A percentile compares a stretch with the other conserved stretches of the same genome.
Evolutionary conservation across 805 yeast genomes (phyloP).

Genomic region (Sporopachydermia quercuum): DNA sequence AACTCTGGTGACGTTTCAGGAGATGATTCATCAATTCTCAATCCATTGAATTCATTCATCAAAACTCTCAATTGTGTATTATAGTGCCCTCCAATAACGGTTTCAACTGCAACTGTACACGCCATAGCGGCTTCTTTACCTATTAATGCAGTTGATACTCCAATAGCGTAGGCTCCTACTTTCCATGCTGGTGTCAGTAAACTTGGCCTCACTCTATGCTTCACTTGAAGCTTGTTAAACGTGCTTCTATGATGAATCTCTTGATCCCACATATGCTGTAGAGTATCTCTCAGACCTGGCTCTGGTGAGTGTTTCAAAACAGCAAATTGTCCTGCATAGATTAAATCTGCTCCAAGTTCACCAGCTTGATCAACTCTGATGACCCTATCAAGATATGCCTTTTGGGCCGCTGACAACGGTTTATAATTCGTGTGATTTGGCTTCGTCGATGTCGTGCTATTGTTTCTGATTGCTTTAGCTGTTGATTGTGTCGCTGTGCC

Average conservation of each 20-base stretch:
- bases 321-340: constrained; percentile 79
- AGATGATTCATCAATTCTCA: constrained; percentile 18
- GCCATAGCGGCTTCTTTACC: constrained; percentile 99
- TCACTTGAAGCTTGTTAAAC: constrained; percentile 61
- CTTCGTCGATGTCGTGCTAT: constrained; percentile 3
- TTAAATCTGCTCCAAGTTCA: constrained; percentile 88
- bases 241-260: constrained; percentile 83
- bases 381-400: constrained; percentile 55
- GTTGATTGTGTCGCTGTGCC: no score
- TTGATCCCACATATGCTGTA: constrained; percentile 97
- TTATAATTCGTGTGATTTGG: no score
- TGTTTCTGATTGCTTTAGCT: neutral
- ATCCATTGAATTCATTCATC: constrained; percentile 45
- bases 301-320: constrained; percentile 47
- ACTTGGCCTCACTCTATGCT: constrained; percentile 81
- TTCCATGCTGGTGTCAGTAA: constrained; percentile 89
- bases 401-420: constrained; percentile 34
- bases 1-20: constrained; percentile 21
- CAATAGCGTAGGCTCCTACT: constrained; percentile 75
- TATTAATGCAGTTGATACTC: constrained; percentile 70
- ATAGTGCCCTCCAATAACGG: constrained; percentile 94
- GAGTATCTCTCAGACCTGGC: constrained; percentile 64
- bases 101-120: constrained; percentile 96
- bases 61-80: constrained; percentile 76
- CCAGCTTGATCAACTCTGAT: constrained; percentile 97